phyloP scores from a whole-genome alignment of 1,284 basidiomycete species.

The Rhodotorula mucilaginosa region DNA sequence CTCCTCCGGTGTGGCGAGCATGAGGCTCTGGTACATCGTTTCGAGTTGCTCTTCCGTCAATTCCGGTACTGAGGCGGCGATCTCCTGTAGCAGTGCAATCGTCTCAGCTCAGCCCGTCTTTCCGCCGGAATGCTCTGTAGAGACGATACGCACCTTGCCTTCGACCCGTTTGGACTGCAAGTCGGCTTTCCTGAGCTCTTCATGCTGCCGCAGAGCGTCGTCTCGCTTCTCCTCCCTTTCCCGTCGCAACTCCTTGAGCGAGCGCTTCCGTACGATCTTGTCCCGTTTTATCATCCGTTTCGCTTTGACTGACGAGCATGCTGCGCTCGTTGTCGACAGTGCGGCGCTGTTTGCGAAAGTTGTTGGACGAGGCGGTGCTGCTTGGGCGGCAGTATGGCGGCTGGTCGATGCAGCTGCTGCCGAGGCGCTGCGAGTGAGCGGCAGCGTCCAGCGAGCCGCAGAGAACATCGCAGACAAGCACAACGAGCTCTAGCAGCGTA shows the following conservation, averaged over 20 bases:
- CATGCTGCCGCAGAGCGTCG: neutral
- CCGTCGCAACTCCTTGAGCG: neutral
- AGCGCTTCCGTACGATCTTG: conserved; percentile 16
- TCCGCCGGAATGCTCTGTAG: neutral
- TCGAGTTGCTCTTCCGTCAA: conserved; percentile 31
- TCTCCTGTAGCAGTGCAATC: conserved; percentile 10
- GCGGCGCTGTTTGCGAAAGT: neutral
- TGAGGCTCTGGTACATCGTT: conserved; percentile 28
- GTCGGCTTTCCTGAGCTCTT: neutral
- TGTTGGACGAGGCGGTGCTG: neutral
- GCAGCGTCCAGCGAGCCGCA: conserved; percentile 6
- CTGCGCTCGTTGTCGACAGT: neutral
- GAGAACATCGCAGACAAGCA: neutral
- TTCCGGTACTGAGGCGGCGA: conserved; percentile 14
- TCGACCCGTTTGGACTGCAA: neutral
- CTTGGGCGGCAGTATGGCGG: neutral
- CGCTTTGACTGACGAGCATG: conserved; percentile 4
- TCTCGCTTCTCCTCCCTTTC: conserved; percentile 5
- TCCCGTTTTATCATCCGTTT: conserved; percentile 7
- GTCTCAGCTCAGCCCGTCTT: neutral
- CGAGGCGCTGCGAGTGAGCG: neutral
- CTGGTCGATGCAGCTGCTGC: neutral
- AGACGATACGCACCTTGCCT: conserved; percentile 1
- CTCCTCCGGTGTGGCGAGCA: conserved; percentile 24
- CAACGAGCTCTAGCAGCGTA: too few relatives aligned